These are phyloP conservation scores for Salinomyces thailandicus DNA, from an alignment of 2,329 filamentous ascomycete genomes.

Conservation along the genomic window DNA sequence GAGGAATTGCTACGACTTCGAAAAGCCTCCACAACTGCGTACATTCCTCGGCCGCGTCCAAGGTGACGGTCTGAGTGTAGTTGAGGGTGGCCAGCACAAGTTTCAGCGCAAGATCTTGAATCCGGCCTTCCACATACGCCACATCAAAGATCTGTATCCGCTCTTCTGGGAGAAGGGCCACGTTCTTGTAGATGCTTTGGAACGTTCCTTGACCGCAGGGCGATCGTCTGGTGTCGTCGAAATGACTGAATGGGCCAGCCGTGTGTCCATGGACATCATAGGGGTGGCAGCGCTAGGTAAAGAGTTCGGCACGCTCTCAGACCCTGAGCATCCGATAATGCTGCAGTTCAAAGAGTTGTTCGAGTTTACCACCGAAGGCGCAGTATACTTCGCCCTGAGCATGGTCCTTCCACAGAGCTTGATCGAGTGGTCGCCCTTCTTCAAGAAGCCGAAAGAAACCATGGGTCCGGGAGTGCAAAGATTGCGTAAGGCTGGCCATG, in stretches of 20 bases:
- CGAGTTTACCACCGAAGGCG: not conserved
- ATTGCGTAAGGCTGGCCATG: too few relatives aligned
- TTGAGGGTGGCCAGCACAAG: conserved; percentile 41
- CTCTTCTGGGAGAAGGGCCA: conserved; percentile 64
- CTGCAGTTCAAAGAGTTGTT: conserved; percentile 28
- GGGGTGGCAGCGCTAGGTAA: conserved; percentile 36
- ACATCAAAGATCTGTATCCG: conserved; percentile 75
- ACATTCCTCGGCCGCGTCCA: conserved; percentile 39
- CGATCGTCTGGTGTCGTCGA: conserved; percentile 21
- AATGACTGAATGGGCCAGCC: conserved; percentile 34
- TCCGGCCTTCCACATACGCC: conserved; percentile 73
- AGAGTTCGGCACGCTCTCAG: conserved; percentile 33
- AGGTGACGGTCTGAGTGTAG: conserved; percentile 41
- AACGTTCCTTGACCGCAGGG: conserved; percentile 5
- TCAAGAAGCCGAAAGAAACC: too few relatives aligned
- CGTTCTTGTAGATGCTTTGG: not conserved
- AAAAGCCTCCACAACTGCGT: conserved; percentile 36
- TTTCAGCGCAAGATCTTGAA: conserved; percentile 60
- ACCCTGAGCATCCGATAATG: conserved; percentile 33
- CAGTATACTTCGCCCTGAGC: too few relatives aligned
- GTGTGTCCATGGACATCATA: conserved; percentile 38
- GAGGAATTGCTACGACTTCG: conserved; percentile 44
- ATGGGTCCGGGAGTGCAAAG: too few relatives aligned
- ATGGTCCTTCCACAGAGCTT: too few relatives aligned
- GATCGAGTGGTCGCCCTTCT: too few relatives aligned